Evolutionary conservation across 2,329 filamentous ascomycete species (phyloP).

Genomic region (Fusarium sambucinum): DNA sequence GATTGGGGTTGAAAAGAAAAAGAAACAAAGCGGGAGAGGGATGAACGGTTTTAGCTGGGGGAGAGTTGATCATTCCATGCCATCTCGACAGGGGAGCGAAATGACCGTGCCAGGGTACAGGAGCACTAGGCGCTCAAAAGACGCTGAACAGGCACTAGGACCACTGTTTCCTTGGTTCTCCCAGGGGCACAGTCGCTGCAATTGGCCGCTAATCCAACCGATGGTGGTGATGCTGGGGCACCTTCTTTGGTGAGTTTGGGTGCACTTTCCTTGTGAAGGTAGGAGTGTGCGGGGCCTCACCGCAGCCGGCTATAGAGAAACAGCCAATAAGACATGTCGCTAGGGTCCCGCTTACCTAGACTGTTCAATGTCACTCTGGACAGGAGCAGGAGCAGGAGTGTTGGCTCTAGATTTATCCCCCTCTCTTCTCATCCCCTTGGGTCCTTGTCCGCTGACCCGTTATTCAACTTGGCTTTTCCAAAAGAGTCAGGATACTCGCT

Average conservation of each 20-base stretch:
- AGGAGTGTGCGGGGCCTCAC: slow-evolving; percentile 35
- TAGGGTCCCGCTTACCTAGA: slow-evolving; percentile 13
- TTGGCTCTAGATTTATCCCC: slow-evolving; percentile 22
- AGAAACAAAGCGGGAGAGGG: slow-evolving; percentile 35
- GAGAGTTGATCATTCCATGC: slow-evolving; percentile 31
- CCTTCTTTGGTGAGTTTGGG: slow-evolving; percentile 18
- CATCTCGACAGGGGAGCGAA: slow-evolving; percentile 37
- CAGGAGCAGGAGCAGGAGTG: slow-evolving; percentile 30
- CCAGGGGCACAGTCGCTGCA: slow-evolving; percentile 43
- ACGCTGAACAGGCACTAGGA: slow-evolving; percentile 31
- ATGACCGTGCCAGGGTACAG: slow-evolving; percentile 40
- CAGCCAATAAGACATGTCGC: slow-evolving; percentile 18
- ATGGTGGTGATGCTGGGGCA: slow-evolving; percentile 28
- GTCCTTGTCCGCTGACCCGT: slow-evolving; percentile 11
- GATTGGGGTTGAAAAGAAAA: slow-evolving; percentile 45
- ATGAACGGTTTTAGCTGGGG: slow-evolving; percentile 33
- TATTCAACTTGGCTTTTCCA: slow-evolving; percentile 29
- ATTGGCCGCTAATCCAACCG: slow-evolving; percentile 40
- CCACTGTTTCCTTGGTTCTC: slow-evolving; percentile 35
- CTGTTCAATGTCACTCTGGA: slow-evolving; percentile 32
- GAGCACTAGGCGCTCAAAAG: slow-evolving; percentile 37
- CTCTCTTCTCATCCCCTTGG: background rate
- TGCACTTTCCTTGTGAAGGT: slow-evolving; percentile 15
- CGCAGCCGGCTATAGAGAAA: slow-evolving; percentile 24
- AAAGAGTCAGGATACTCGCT: slow-evolving; percentile 22